Evolutionary conservation across 495 filamentous ascomycete species (phyloP), one percentile per base, ranked within the genome.

Genomic region (Penicillium paradoxum): DNA sequence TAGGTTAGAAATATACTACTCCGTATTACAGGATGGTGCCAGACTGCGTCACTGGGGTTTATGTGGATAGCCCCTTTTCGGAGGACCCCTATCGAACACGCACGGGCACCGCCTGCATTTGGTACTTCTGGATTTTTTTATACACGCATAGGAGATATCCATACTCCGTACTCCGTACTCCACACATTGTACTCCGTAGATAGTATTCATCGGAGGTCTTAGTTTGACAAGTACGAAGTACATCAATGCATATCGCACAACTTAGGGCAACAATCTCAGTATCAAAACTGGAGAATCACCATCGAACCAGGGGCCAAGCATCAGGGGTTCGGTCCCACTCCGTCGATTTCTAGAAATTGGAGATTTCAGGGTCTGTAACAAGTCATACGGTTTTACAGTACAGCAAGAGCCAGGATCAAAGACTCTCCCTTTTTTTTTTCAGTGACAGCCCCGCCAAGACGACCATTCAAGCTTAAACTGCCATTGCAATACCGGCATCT

Each of bases 291-390:
- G 21, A 42, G 43, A 45, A 33, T 45, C 27, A 13, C 6, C 4
- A 32, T 32, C 29, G 29, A 8, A 27, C 43, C 34, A 40, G 54
- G 39, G 34, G 53, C 22, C 37, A 49, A 27, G 52, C 52, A 56
- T 62, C 59, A 62, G 59, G 59, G 59, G 59, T 27, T 27, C 24
- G 24, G 46, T 24, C 33, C 50, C 51, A 52, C 40, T 37, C 34
- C 24, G 27, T 15, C n/a, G 6, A 30, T 29, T 30, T 47, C 53
- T 48, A 50, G 45, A 21, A 37, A 45, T n/a, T 48, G 45, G 45
- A 27, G 24, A 32, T 56, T 62, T 58, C 59, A 62, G 55, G 59
- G 59, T 62, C 59, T 34, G 59, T 56, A 54, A 56, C 14, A 51
- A 46, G n/a, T 40, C 56, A 45, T 56, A 36, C 40, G 24, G 3